These are phyloP conservation scores for Aspergillus saccharolyticus DNA, from an alignment of 495 filamentous ascomycete genomes.

Conservation along the genomic window DNA sequence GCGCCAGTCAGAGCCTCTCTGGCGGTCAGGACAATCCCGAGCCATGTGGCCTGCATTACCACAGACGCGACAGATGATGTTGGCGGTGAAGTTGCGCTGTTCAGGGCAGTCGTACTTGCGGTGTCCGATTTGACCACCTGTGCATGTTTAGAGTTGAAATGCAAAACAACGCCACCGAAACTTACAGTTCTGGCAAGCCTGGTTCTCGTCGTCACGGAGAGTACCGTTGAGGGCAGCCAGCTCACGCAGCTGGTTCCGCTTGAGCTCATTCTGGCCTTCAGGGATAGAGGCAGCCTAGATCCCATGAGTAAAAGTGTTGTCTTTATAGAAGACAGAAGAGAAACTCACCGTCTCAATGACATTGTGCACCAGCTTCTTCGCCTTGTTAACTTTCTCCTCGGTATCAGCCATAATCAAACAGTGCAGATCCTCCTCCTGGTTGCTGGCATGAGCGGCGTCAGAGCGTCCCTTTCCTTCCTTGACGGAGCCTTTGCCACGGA, in stretches of 20 bases:
- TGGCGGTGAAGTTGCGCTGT: conserved; percentile 95
- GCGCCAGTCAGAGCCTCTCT: conserved; percentile 86
- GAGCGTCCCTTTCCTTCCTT: conserved; percentile 99
- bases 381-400: conserved; percentile 97
- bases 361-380: conserved; percentile 94
- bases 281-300: conserved; percentile 91
- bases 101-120: conserved; percentile 98
- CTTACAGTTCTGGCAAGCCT: conserved; percentile 97
- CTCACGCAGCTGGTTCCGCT: conserved; percentile 95
- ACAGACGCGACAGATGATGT: conserved; percentile 98
- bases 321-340: background rate
- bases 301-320: conserved; percentile 1
- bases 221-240: conserved; percentile 97
- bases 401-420: conserved; percentile 99
- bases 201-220: conserved; percentile 96
- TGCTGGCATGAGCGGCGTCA: conserved; percentile 97
- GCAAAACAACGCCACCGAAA: too few species aligned
- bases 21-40: conserved; percentile 87
- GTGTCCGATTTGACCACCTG: conserved; percentile 93
- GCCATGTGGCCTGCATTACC: conserved; percentile 93
- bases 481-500: conserved; percentile 97
- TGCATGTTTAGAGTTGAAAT: conserved; percentile 11
- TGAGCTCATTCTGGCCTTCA: conserved; percentile 96
- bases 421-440: conserved; percentile 98
- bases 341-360: conserved; percentile 90